phyloP scores from a whole-genome alignment of 805 yeast genomes.

The Priceomyces fermenticarens region DNA sequence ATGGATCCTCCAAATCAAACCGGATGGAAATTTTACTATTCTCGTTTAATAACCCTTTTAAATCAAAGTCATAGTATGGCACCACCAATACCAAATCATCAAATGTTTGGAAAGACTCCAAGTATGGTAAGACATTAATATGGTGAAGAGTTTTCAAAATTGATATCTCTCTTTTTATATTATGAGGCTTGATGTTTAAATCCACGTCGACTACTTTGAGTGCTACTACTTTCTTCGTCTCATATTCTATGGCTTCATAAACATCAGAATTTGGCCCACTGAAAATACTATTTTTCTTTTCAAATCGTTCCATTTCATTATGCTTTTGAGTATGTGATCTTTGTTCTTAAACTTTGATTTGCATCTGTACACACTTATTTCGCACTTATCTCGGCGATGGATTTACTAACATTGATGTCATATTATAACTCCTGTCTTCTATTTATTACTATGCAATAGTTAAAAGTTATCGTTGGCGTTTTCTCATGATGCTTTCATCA shows the following conservation, averaged over 20 bases:
- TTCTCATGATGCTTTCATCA: constrained; percentile 21
- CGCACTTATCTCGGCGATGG: not conserved
- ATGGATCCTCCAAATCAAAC: constrained; percentile 24
- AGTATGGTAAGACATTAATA: constrained; percentile 13
- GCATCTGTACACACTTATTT: not conserved
- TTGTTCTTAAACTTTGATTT: not conserved
- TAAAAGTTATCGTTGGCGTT: constrained; percentile 20
- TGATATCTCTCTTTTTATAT: constrained; percentile 27
- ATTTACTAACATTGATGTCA: not conserved
- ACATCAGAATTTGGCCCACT: constrained; percentile 35
- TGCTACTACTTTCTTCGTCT: constrained; percentile 16
- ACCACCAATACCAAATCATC: constrained; percentile 37
- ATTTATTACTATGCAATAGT: not conserved
- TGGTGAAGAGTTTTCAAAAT: constrained; percentile 20
- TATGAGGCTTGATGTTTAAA: constrained; percentile 33
- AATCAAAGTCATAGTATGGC: constrained; percentile 25
- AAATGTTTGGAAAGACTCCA: constrained; percentile 17
- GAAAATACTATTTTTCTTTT: constrained; percentile 20
- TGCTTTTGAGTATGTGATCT: not conserved
- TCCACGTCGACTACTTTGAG: constrained; percentile 39
- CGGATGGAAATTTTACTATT: constrained; percentile 17
- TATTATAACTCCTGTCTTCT: not conserved
- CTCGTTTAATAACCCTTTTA: constrained; percentile 20
- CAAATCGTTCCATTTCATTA: constrained; percentile 11
- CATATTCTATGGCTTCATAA: constrained; percentile 19